phyloP scores from a whole-genome alignment of 2,329 filamentous ascomycete species.

The Aspergillus aculeatinus region DNA sequence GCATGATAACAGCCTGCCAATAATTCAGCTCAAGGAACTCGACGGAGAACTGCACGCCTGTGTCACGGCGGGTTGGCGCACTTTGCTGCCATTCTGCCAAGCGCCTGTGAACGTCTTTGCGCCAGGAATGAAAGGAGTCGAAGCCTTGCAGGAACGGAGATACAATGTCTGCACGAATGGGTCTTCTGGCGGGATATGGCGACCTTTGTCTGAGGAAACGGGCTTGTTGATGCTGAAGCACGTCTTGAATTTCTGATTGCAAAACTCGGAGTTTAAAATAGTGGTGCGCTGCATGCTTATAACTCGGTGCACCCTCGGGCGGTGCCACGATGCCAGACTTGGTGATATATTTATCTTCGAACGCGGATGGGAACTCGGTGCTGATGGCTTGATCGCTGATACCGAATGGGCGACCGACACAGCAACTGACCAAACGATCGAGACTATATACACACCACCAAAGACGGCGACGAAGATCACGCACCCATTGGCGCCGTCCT shows the following conservation, averaged over 20 bases:
- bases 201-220: constrained; percentile 69
- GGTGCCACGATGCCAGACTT: constrained; percentile 69
- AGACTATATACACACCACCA: constrained; percentile 99
- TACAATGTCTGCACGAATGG: constrained; percentile 73
- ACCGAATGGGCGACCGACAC: constrained; percentile 88
- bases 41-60: constrained; percentile 82
- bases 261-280: constrained; percentile 86
- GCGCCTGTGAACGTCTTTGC: constrained; percentile 79
- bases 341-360: constrained; percentile 88
- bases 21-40: constrained; percentile 95
- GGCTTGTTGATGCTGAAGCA: constrained; percentile 87
- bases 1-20: constrained; percentile 95
- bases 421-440: constrained; percentile 90
- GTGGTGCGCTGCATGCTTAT: constrained; percentile 87
- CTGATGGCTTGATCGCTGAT: constrained; percentile 96
- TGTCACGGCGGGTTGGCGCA: constrained; percentile 73
- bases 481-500: constrained; percentile 74
- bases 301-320: constrained; percentile 66
- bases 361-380: constrained; percentile 84
- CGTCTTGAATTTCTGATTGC: constrained; percentile 93
- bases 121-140: constrained; percentile 83
- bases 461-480: constrained; percentile 79
- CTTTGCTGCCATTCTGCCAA: constrained; percentile 83
- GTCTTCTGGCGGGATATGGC: constrained; percentile 65
- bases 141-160: constrained; percentile 84